These are phyloP conservation scores for Kluyveromyces siamensis DNA, from an alignment of 805 yeast species.

Conservation along the genomic window DNA sequence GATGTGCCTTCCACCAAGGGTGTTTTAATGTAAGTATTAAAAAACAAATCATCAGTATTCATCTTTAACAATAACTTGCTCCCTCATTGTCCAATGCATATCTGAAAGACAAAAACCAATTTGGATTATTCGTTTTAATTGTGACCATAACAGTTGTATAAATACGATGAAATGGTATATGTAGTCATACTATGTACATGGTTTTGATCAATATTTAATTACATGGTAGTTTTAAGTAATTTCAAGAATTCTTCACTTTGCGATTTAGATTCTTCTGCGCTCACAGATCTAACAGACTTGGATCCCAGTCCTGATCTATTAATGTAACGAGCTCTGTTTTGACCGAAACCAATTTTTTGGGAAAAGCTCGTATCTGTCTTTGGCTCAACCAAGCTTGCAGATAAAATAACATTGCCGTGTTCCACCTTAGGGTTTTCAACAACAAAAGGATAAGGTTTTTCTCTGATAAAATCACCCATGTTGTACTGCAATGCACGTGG, in stretches of 20 bases:
- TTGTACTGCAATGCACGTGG: slow-evolving; percentile 28
- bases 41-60: background rate
- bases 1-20: slow-evolving; percentile 98
- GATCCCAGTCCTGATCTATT: background rate
- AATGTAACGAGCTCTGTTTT: background rate
- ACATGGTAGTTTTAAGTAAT: slow-evolving; percentile 8
- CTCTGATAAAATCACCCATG: slow-evolving; percentile 36
- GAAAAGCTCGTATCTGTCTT: slow-evolving; percentile 1
- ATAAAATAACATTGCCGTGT: slow-evolving; percentile 26
- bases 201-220: background rate
- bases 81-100: too few relatives aligned
- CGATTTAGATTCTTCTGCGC: slow-evolving; percentile 7
- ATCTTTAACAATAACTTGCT: too few relatives aligned
- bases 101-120: too few relatives aligned
- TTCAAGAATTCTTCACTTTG: slow-evolving; percentile 15
- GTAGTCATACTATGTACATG: background rate
- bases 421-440: slow-evolving; percentile 31
- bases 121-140: too few relatives aligned
- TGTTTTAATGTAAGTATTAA: slow-evolving; percentile 49
- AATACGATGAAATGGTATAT: background rate
- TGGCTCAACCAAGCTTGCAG: slow-evolving; percentile 2
- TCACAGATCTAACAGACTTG: slow-evolving; percentile 8
- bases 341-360: slow-evolving; percentile 1
- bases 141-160: background rate
- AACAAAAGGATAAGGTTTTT: slow-evolving; percentile 36